Conservation (phyloP, 495 filamentous ascomycete species). For the Pseudotulostoma volvatum region DNA sequence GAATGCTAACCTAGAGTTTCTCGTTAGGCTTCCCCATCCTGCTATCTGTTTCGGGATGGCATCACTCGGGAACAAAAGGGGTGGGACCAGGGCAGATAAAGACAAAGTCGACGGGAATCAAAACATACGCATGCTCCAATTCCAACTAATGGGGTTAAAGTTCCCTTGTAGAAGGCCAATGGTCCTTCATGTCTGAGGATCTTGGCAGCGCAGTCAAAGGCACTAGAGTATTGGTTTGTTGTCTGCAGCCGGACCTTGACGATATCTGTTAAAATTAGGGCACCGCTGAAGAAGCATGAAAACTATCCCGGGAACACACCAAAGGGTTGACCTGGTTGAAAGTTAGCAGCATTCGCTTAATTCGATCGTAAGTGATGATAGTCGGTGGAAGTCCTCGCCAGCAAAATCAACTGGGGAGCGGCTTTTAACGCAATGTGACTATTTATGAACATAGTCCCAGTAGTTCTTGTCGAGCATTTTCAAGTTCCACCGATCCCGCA, state of each 20-base stretch:
- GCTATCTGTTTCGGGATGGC: too few relatives aligned
- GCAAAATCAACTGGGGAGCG: neutral
- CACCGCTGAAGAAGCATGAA: too few relatives aligned
- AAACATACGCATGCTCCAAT: conserved; percentile 87
- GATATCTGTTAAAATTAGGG: conserved; percentile 79
- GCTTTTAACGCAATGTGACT: neutral
- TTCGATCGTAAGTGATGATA: neutral
- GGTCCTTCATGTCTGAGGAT: conserved; percentile 83
- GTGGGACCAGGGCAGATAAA: too few relatives aligned
- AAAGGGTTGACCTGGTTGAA: conserved; percentile 70
- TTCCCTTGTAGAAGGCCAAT: conserved; percentile 94
- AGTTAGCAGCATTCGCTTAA: conserved; percentile 12
- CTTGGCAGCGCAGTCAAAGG: conserved; percentile 59
- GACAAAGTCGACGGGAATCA: too few relatives aligned
- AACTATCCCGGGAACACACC: conserved; percentile 35
- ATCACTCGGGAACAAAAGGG: too few relatives aligned
- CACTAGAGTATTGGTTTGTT: conserved; percentile 59
- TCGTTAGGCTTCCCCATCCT: too few relatives aligned
- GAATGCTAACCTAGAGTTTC: conserved; percentile 55
- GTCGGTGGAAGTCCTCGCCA: too few relatives aligned
- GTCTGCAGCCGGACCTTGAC: conserved; percentile 97
- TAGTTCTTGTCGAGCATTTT: neutral
- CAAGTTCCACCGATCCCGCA: neutral
- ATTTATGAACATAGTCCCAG: too few relatives aligned
- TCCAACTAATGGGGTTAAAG: conserved; percentile 84